Percentiles rank a stretch among this genome's conserved stretches.
phyloP scores from a whole-genome alignment of 805 yeast species.

The Candida nitratophila region DNA sequence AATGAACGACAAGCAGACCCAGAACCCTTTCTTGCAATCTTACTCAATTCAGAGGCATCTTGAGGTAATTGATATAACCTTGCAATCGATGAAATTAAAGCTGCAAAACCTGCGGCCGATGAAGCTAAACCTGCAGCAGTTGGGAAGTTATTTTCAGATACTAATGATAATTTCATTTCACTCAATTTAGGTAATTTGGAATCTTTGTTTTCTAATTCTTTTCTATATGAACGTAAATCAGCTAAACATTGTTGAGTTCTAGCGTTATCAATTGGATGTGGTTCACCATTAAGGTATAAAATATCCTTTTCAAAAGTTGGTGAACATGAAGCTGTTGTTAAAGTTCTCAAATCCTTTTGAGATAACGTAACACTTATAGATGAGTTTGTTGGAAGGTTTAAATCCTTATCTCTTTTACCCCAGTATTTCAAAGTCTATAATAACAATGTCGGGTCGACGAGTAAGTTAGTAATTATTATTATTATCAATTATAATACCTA shows the following conservation, averaged over 20 bases:
- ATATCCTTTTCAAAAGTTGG: constrained; percentile 51
- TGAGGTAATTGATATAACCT: constrained; percentile 80
- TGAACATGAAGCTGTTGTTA: constrained; percentile 80
- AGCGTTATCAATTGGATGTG: constrained; percentile 60
- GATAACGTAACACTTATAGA: constrained; percentile 92
- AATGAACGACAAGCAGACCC: constrained; percentile 98
- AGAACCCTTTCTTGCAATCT: constrained; percentile 95
- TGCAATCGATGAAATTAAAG: constrained; percentile 86
- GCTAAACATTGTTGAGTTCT: constrained; percentile 66
- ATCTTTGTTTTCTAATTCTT: constrained; percentile 50
- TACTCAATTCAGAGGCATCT: constrained; percentile 75
- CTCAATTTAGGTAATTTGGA: constrained; percentile 53
- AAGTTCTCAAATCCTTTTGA: constrained; percentile 84
- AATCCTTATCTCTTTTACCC: constrained; percentile 90
- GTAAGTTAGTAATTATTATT: too few relatives aligned
- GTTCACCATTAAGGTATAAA: constrained; percentile 81
- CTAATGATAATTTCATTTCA: constrained; percentile 64
- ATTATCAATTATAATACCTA: too few relatives aligned
- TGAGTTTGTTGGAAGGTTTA: constrained; percentile 93
- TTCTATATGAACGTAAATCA: constrained; percentile 67
- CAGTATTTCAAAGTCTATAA: constrained; percentile 84
- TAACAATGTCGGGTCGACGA: too few relatives aligned
- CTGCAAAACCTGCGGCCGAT: constrained; percentile 98
- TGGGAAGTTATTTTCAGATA: constrained; percentile 94
- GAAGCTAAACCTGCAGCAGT: constrained; percentile 99